Evolutionary conservation across 2,329 filamentous ascomycete species (phyloP).

Genomic region (Leptographium lundbergii): DNA sequence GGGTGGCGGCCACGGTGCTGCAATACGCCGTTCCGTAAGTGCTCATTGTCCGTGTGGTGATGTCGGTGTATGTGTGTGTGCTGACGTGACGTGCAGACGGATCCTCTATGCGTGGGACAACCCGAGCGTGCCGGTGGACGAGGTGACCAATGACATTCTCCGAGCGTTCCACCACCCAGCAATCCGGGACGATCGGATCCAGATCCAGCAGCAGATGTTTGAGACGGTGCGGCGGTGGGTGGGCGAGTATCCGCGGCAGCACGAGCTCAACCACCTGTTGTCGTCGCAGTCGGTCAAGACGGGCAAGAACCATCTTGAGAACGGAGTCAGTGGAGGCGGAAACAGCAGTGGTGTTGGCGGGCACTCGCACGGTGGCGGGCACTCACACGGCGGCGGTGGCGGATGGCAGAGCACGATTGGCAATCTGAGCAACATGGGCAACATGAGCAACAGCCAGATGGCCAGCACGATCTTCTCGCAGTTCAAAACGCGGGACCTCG

Average conservation of each 20-base stretch:
- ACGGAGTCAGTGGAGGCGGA: slow-evolving; percentile 12
- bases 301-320: slow-evolving; percentile 64
- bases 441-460: slow-evolving; percentile 19
- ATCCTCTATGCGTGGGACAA: slow-evolving; percentile 92
- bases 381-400: slow-evolving; percentile 18
- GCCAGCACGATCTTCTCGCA: slow-evolving; percentile 48
- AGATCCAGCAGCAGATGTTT: slow-evolving; percentile 85
- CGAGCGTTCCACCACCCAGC: slow-evolving; percentile 86
- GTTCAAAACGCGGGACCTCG: slow-evolving; percentile 44
- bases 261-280: slow-evolving; percentile 61
- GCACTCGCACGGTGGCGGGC: slow-evolving; percentile 17
- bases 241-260: slow-evolving; percentile 52
- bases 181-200: slow-evolving; percentile 58
- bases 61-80: not conserved
- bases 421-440: slow-evolving; percentile 29
- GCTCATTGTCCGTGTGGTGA: not conserved
- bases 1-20: slow-evolving; percentile 61
- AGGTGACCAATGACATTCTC: slow-evolving; percentile 71
- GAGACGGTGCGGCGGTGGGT: slow-evolving; percentile 73
- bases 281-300: slow-evolving; percentile 70
- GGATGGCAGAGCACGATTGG: slow-evolving; percentile 17
- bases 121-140: slow-evolving; percentile 65
- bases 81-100: slow-evolving; percentile 32
- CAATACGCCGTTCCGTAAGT: slow-evolving; percentile 73
- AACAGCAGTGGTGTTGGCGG: slow-evolving; percentile 12